These are phyloP conservation scores for Aureobasidium sp. DNA, from an alignment of 2,329 filamentous ascomycete genomes.

Conservation along the genomic window DNA sequence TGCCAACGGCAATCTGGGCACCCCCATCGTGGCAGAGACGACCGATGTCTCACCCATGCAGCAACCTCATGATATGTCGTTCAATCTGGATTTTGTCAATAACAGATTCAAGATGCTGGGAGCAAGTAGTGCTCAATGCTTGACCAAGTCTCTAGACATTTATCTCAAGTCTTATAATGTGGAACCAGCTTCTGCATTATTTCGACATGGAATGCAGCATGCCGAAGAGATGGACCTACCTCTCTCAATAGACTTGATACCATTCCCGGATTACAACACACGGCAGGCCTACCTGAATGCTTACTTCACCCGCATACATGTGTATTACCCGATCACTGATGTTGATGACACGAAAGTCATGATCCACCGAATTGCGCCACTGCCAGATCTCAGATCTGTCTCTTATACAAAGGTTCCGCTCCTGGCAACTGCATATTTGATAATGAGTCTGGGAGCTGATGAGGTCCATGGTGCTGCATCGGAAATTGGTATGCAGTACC, in stretches of 20 bases:
- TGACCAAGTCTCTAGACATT: conserved; percentile 16
- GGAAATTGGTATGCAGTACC: neutral
- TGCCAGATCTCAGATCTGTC: conserved; percentile 10
- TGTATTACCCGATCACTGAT: conserved; percentile 11
- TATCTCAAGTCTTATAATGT: conserved; percentile 14
- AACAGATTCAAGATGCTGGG: conserved; percentile 20
- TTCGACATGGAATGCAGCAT: conserved; percentile 17
- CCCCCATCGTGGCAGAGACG: neutral
- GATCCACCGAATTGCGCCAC: conserved; percentile 5
- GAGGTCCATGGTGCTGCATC: neutral
- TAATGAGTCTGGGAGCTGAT: conserved; percentile 19
- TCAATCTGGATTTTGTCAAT: conserved; percentile 18
- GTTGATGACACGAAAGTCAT: conserved; percentile 17
- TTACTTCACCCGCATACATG: conserved; percentile 16
- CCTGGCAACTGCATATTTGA: conserved; percentile 8
- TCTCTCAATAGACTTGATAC: neutral
- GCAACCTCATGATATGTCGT: conserved; percentile 18
- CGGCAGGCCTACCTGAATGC: conserved; percentile 5
- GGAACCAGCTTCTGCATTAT: conserved; percentile 6
- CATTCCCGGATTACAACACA: conserved; percentile 11
- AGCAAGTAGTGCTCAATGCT: conserved; percentile 13
- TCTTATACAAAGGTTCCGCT: conserved; percentile 5
- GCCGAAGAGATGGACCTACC: conserved; percentile 18
- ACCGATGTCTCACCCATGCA: conserved; percentile 10
- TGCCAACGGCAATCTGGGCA: conserved; percentile 2